These are phyloP conservation scores for Caryopteris hybrid DNA, from an alignment of 305 asterid species.

Conservation along the genomic window DNA sequence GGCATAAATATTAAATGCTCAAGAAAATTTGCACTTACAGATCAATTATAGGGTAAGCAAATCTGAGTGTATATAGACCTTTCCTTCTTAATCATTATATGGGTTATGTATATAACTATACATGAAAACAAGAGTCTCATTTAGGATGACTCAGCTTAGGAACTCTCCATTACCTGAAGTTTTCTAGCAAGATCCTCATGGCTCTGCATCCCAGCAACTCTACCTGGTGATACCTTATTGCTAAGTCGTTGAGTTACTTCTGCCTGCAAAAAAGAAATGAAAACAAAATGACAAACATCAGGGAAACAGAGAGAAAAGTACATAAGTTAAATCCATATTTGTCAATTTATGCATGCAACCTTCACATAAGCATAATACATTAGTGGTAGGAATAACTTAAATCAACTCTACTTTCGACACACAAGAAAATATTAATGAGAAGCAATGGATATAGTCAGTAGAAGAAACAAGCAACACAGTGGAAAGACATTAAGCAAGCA, in stretches of 20 bases:
- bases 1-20: not conserved
- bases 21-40: not conserved
- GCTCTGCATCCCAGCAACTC: slow-evolving; percentile 52
- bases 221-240: slow-evolving; percentile 45
- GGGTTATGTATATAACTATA: not conserved
- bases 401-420: not conserved
- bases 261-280: slow-evolving; percentile 42
- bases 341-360: not conserved
- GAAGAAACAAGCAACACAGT: not conserved
- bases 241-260: slow-evolving; percentile 80
- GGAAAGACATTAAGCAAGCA: not conserved
- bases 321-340: not conserved
- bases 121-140: not conserved
- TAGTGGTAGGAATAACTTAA: not conserved
- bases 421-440: not conserved
- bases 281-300: not conserved
- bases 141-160: not conserved
- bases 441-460: too few relatives aligned
- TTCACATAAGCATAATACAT: not conserved
- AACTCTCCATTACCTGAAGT: slow-evolving; percentile 47
- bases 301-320: not conserved
- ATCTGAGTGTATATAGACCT: not conserved
- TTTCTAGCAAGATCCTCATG: slow-evolving; percentile 86
- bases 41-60: not conserved
- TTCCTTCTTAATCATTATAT: not conserved